Evolutionary conservation across 805 yeast genomes (phyloP).

Genomic region (Candida endomychidarum): DNA sequence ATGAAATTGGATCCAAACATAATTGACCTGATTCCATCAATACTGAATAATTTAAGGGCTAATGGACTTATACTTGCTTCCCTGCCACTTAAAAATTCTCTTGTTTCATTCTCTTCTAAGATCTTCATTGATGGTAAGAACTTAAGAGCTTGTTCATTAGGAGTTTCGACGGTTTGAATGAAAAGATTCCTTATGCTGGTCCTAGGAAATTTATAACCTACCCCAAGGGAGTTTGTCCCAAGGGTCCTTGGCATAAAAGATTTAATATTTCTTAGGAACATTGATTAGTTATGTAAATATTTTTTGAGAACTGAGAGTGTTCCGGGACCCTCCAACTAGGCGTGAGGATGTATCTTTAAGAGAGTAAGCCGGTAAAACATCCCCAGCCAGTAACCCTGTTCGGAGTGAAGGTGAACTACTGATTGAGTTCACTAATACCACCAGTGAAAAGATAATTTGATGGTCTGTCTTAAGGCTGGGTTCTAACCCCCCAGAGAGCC

Average conservation of each 20-base stretch:
- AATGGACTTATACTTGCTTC: conserved; percentile 76
- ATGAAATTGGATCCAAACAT: conserved; percentile 84
- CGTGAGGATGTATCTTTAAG: too few species aligned
- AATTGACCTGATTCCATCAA: conserved; percentile 75
- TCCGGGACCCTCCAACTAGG: too few species aligned
- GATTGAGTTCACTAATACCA: too few species aligned
- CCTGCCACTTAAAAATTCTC: conserved; percentile 71
- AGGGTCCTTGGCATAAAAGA: not conserved
- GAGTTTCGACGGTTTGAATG: conserved; percentile 83
- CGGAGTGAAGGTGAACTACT: too few species aligned
- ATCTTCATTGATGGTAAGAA: conserved; percentile 73
- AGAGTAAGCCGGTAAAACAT: too few species aligned
- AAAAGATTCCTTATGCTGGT: conserved; percentile 36
- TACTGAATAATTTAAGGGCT: conserved; percentile 68
- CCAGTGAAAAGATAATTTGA: too few species aligned
- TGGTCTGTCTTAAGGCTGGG: too few species aligned
- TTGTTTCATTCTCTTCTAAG: conserved; percentile 61
- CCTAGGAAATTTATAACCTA: not conserved
- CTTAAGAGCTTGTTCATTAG: conserved; percentile 83
- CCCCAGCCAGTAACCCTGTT: too few species aligned
- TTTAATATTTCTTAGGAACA: conserved; percentile 3
- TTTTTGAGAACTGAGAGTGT: too few species aligned
- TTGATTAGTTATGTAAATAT: conserved; percentile 3
- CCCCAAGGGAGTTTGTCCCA: not conserved
- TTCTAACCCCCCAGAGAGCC: too few species aligned